Percentiles rank a stretch among this genome's conserved stretches.
Evolutionary conservation across 306 rosid genomes (phyloP).

Genomic region (Citrullus mucosospermus): DNA sequence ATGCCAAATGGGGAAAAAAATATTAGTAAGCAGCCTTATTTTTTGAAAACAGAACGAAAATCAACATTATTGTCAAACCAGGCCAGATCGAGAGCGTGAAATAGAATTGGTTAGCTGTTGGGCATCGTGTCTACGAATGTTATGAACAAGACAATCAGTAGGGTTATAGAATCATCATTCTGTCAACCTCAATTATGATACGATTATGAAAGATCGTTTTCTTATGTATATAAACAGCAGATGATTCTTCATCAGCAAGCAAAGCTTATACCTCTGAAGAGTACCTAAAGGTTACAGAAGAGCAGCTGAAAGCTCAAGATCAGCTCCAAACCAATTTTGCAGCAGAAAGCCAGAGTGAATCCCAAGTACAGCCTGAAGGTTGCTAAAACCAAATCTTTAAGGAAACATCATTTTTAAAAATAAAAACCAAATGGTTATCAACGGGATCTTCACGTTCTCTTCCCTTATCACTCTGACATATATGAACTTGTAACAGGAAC

Average conservation of each 20-base stretch:
- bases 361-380: constrained; percentile 43
- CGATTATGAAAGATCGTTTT: neutral
- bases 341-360: constrained; percentile 24
- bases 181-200: neutral
- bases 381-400: constrained; percentile 11
- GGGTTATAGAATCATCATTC: neutral
- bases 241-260: constrained; percentile 25
- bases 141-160: neutral
- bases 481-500: constrained; percentile 19
- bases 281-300: constrained; percentile 73
- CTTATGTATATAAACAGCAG: constrained; percentile 15
- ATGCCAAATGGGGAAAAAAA: neutral
- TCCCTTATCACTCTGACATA: neutral
- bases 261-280: constrained; percentile 69
- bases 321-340: constrained; percentile 26
- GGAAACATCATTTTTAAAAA: too few species aligned
- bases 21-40: neutral
- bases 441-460: neutral
- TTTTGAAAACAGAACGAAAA: neutral
- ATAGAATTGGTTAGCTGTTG: neutral
- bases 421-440: neutral
- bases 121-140: neutral
- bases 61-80: neutral
- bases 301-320: constrained; percentile 60
- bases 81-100: neutral